These are phyloP conservation scores for Sporobolomyces phaffii DNA, from an alignment of 768 basidiomycete genomes.

Conservation along the genomic window DNA sequence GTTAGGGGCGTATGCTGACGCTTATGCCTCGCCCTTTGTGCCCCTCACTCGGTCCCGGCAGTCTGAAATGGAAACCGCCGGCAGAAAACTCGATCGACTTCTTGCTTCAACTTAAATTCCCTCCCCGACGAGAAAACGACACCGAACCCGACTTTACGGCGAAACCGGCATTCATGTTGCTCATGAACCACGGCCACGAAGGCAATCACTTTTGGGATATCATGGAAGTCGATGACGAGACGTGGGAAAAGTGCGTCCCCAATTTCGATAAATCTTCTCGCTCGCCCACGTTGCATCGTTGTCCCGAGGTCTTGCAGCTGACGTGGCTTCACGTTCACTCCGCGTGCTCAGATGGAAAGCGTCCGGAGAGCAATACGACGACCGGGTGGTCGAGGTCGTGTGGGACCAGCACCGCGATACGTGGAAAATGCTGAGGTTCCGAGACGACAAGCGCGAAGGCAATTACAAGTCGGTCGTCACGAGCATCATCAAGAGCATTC, in stretches of 20 bases:
- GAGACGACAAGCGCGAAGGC: constrained; percentile 88
- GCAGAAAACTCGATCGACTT: constrained; percentile 98
- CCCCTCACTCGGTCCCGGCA: too few relatives aligned
- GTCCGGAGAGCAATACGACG: constrained; percentile 79
- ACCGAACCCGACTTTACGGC: constrained; percentile 67
- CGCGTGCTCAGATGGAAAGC: constrained; percentile 63
- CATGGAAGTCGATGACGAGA: constrained; percentile 75
- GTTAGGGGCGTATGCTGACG: too few relatives aligned
- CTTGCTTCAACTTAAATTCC: constrained; percentile 89
- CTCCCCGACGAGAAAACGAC: constrained; percentile 56
- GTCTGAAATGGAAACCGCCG: constrained; percentile 98
- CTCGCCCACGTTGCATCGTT: too few relatives aligned
- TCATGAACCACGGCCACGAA: constrained; percentile 68
- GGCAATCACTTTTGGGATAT: constrained; percentile 75
- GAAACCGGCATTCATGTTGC: constrained; percentile 77
- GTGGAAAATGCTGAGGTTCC: constrained; percentile 88
- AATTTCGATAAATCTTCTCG: constrained; percentile 10
- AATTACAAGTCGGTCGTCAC: constrained; percentile 80
- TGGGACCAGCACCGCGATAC: constrained; percentile 64
- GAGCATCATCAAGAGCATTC: constrained; percentile 82
- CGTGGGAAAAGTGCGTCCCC: constrained; percentile 78
- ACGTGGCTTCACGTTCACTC: constrained; percentile 1
- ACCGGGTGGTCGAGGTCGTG: constrained; percentile 86
- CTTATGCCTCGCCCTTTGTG: too few relatives aligned
- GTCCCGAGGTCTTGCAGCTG: too few relatives aligned